Percentiles rank a stretch among this genome's conserved stretches.
phyloP scores from a whole-genome alignment of 192 early-diverging fungal species.

The Backusella circina region DNA sequence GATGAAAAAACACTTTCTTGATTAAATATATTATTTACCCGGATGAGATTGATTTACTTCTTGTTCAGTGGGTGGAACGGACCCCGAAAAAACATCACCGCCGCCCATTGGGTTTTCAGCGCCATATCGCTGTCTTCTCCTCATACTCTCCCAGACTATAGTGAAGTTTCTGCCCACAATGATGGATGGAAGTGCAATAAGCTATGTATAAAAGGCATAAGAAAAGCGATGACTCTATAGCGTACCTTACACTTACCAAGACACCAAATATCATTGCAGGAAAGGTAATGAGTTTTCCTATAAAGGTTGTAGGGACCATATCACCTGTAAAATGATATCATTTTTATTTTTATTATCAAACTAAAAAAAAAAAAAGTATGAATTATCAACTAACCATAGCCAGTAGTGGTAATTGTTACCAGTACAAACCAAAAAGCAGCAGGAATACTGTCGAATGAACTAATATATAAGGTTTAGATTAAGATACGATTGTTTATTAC shows the following conservation, averaged over 20 bases:
- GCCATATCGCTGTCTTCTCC: constrained; percentile 20
- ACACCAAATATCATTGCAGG: constrained; percentile 84
- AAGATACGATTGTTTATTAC: not conserved
- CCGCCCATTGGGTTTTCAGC: not conserved
- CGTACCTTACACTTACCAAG: constrained; percentile 30
- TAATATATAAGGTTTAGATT: constrained; percentile 6
- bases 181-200: constrained; percentile 81
- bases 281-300: constrained; percentile 76
- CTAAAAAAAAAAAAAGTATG: not conserved
- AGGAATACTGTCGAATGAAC: constrained; percentile 74
- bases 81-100: not conserved
- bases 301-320: constrained; percentile 76
- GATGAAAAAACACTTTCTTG: not conserved
- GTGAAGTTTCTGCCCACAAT: constrained; percentile 84
- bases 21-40: not conserved
- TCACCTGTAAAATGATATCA: constrained; percentile 44
- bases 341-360: not conserved
- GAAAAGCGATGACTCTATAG: not conserved
- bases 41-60: not conserved
- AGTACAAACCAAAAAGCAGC: constrained; percentile 75
- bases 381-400: constrained; percentile 47
- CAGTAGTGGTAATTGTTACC: constrained; percentile 80
- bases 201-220: constrained; percentile 24
- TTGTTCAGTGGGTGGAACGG: not conserved
- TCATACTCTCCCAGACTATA: constrained; percentile 76